These are phyloP conservation scores for Kingdonia uniflora DNA, from an alignment of 164 flowering plant species.

Conservation along the genomic window DNA sequence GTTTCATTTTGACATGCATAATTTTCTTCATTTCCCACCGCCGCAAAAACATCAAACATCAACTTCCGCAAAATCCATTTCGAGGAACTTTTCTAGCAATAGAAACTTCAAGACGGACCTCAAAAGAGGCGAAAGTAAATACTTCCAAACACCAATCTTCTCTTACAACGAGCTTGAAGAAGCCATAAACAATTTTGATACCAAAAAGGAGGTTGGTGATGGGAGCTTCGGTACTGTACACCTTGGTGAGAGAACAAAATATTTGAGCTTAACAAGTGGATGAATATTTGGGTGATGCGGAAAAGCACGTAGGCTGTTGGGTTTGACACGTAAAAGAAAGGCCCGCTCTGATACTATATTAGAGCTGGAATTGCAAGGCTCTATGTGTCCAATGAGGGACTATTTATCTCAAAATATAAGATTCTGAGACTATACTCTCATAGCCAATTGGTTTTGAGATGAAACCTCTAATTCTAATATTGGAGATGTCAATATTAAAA, in stretches of 20 bases:
- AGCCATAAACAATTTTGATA: conserved; percentile 14
- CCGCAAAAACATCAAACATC: background rate
- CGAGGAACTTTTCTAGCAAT: conserved; percentile 16
- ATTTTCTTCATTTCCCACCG: background rate
- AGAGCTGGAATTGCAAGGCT: no score
- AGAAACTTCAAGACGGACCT: conserved; percentile 17
- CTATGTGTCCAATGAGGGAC: no score
- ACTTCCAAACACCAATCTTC: conserved; percentile 35
- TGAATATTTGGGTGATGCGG: no score
- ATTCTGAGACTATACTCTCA: no score
- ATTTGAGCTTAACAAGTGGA: no score
- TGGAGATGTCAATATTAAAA: no score
- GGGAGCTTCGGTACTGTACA: conserved; percentile 84
- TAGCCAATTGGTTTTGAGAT: no score
- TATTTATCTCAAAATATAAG: no score
- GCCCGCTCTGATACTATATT: no score
- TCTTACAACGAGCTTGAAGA: conserved; percentile 27
- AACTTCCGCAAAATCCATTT: conserved; percentile 3
- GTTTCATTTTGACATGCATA: background rate
- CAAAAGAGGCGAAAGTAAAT: conserved; percentile 22
- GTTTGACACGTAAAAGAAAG: no score
- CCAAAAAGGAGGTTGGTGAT: conserved; percentile 49
- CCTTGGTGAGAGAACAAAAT: conserved; percentile 24
- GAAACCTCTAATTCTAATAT: no score
- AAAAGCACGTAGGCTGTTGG: no score